phyloP scores from a whole-genome alignment of 1,284 basidiomycete genomes.

The Agroathelia rolfsii region DNA sequence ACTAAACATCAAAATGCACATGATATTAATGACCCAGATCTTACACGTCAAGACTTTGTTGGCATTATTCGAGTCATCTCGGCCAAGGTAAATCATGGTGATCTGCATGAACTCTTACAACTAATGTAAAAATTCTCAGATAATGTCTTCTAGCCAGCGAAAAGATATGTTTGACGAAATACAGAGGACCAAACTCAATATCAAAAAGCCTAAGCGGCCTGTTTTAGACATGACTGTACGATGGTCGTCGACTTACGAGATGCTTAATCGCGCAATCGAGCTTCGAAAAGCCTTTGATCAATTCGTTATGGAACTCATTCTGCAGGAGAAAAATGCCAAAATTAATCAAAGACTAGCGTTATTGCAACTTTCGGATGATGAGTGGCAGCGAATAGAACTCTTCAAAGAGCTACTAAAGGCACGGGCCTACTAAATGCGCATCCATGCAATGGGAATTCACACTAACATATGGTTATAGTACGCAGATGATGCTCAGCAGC shows the following conservation, averaged over 20 bases:
- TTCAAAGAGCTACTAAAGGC: conserved; percentile 23
- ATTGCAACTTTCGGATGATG: conserved; percentile 18
- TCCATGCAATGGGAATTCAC: too few species aligned
- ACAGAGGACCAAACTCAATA: conserved; percentile 11
- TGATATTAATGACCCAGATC: conserved; percentile 13
- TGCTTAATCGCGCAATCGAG: conserved; percentile 22
- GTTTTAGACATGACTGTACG: conserved; percentile 30
- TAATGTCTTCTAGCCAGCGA: conserved; percentile 21
- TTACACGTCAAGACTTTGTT: too few species aligned
- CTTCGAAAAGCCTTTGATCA: conserved; percentile 18
- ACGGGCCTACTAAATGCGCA: conserved; percentile 6
- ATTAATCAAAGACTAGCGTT: conserved; percentile 19
- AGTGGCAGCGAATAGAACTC: conserved; percentile 21
- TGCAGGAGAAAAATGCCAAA: conserved; percentile 16
- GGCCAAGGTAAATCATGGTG: too few species aligned
- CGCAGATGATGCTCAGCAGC: conserved; percentile 27
- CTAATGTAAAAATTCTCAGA: conserved; percentile 13
- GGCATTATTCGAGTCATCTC: too few species aligned
- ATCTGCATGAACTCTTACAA: conserved; percentile 19
- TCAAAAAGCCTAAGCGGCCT: conserved; percentile 12
- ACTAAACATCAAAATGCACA: conserved; percentile 20
- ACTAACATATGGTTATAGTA: too few species aligned
- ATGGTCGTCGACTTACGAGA: conserved; percentile 31
- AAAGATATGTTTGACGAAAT: conserved; percentile 21
- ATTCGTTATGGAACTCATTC: conserved; percentile 21